Percentiles rank a stretch among this genome's conserved stretches.
Conservation (phyloP, 2,329 filamentous ascomycete species). For the Fusarium xyrophilum region DNA sequence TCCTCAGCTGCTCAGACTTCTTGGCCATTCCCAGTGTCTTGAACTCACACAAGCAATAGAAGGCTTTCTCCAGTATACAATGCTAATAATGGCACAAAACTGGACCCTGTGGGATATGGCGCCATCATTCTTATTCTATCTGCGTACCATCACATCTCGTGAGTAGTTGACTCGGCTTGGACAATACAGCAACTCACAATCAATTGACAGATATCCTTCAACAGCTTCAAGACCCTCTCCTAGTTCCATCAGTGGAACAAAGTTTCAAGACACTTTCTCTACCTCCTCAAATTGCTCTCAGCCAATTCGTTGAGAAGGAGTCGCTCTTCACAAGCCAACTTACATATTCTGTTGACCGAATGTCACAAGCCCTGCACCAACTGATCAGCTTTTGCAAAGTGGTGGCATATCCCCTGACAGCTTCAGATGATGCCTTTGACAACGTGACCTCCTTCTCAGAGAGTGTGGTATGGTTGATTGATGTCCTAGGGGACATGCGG, state of each 20-base stretch:
- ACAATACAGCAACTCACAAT: neutral
- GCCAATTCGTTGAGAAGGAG: slow-evolving; percentile 44
- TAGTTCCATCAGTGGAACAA: slow-evolving; percentile 41
- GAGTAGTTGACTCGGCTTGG: slow-evolving; percentile 33
- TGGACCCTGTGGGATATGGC: slow-evolving; percentile 58
- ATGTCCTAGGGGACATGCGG: slow-evolving; percentile 54
- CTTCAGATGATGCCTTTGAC: slow-evolving; percentile 44
- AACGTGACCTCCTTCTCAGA: slow-evolving; percentile 49
- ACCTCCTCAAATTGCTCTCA: slow-evolving; percentile 50
- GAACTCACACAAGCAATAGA: slow-evolving; percentile 60
- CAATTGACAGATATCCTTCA: slow-evolving; percentile 43
- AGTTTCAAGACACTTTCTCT: slow-evolving; percentile 43
- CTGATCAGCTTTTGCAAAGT: slow-evolving; percentile 54
- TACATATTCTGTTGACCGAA: slow-evolving; percentile 50
- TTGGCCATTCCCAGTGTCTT: slow-evolving; percentile 59
- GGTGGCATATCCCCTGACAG: slow-evolving; percentile 51
- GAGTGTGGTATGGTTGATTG: slow-evolving; percentile 57
- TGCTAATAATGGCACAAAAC: slow-evolving; percentile 53
- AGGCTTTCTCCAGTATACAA: slow-evolving; percentile 58
- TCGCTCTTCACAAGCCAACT: slow-evolving; percentile 38
- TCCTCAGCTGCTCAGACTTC: slow-evolving; percentile 63
- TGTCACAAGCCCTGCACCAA: slow-evolving; percentile 56
- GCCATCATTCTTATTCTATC: slow-evolving; percentile 54
- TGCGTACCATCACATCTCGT: slow-evolving; percentile 58
- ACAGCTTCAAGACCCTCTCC: slow-evolving; percentile 45